Evolutionary conservation across 2,329 filamentous ascomycete genomes (phyloP).

Genomic region (Apiospora marii): DNA sequence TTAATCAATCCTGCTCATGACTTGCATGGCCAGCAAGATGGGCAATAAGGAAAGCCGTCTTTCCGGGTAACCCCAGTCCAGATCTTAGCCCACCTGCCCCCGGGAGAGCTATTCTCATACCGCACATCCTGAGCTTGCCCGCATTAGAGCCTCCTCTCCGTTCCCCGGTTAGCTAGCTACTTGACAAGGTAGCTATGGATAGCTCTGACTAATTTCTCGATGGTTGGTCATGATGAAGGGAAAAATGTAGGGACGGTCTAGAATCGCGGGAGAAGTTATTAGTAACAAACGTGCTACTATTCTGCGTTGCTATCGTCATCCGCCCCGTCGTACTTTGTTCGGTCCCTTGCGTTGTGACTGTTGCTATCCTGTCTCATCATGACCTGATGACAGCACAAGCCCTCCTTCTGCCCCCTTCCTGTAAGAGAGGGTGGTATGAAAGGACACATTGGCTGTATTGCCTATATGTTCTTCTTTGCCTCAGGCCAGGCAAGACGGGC

Average conservation of each 20-base stretch:
- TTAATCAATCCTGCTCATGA: not conserved
- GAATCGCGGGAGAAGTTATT: constrained; percentile 1
- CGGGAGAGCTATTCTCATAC: not conserved
- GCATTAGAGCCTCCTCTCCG: constrained; percentile 11
- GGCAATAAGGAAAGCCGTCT: constrained; percentile 12
- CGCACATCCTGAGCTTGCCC: not conserved
- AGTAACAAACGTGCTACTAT: not conserved
- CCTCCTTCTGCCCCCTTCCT: not conserved
- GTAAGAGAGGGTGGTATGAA: constrained; percentile 21
- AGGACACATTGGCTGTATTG: not conserved
- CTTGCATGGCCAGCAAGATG: not conserved
- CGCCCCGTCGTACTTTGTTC: not conserved
- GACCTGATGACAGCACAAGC: constrained; percentile 12
- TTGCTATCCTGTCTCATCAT: constrained; percentile 21
- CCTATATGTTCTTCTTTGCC: not conserved
- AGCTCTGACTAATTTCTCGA: not conserved
- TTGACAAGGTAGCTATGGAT: not conserved
- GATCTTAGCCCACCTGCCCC: not conserved
- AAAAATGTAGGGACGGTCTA: not conserved
- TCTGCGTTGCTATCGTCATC: constrained; percentile 17
- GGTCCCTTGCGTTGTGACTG: constrained; percentile 4
- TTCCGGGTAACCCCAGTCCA: not conserved
- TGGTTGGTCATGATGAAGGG: not conserved
- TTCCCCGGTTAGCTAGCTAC: not conserved
- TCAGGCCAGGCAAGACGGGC: constrained; percentile 10